Evolutionary conservation across 805 yeast species (phyloP).

Genomic region (Wickerhamiella azyma): DNA sequence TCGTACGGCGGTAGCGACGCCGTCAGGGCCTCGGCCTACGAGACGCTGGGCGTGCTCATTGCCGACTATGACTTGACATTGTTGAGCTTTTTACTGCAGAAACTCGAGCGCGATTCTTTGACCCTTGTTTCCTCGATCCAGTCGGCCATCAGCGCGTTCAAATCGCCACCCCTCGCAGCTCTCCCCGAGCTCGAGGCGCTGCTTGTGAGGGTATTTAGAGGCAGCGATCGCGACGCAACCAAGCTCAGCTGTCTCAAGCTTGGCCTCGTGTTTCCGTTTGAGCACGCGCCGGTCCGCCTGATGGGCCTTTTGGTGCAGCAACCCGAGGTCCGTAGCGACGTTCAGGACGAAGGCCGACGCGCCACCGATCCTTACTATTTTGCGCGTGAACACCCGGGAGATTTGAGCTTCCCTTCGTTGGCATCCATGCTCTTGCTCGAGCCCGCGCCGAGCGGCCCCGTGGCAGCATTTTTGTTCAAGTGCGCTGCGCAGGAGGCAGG

Average conservation of each 20-base stretch:
- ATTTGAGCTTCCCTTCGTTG: neutral
- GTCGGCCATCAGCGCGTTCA: conserved; percentile 44
- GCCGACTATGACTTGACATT: conserved; percentile 31
- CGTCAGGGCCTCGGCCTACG: conserved; percentile 31
- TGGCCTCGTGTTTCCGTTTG: conserved; percentile 34
- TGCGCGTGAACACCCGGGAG: conserved; percentile 25
- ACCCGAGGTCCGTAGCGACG: conserved; percentile 41
- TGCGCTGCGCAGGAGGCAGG: conserved; percentile 6
- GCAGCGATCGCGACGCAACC: conserved; percentile 33
- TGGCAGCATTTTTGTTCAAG: conserved; percentile 13
- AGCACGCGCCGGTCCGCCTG: conserved; percentile 52
- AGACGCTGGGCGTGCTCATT: conserved; percentile 58
- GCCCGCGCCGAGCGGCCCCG: conserved; percentile 3
- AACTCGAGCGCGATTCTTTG: conserved; percentile 47
- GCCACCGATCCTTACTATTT: conserved; percentile 83
- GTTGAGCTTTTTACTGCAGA: conserved; percentile 54
- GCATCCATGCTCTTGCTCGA: neutral
- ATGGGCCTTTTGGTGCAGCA: conserved; percentile 55
- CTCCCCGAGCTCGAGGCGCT: neutral
- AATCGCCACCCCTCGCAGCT: neutral
- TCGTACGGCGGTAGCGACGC: conserved; percentile 3
- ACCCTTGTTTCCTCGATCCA: conserved; percentile 59
- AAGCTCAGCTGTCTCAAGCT: conserved; percentile 55
- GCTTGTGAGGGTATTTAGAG: conserved; percentile 10
- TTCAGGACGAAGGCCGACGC: conserved; percentile 61